Evolutionary conservation across 768 basidiomycete genomes (phyloP), one percentile per base, ranked within the genome.

Genomic region (Lactifluus subvellereus): DNA sequence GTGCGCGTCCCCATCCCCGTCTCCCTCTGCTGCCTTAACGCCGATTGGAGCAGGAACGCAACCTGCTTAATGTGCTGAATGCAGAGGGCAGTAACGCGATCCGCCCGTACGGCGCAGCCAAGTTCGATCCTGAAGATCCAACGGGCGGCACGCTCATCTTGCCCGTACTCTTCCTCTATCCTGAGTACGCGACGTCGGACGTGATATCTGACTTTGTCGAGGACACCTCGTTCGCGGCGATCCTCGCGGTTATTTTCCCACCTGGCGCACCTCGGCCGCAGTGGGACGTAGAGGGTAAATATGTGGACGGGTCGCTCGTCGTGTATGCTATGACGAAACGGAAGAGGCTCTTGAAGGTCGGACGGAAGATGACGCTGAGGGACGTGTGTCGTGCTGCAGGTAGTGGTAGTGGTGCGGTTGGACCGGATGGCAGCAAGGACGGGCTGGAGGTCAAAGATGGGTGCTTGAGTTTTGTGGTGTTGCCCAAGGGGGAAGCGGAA

Each of bases 141-240:
- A 76, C 84, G 60, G 67, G 79, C 67, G 71, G 73, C 64, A 85
- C 84, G 0, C 80, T 96, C 13, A 74, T 96, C 65, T 72, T 97
- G 71, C 96, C 97, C 2, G 87, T 89, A 45, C 91, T 97, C 78
- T 89, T 98, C 75, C 80, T 98, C 64, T 98, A 98, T 74, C 97
- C 97, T 6, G 87, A 93, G 72, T 80, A 94, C 67, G 84, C 87
- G 10, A 92, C 84, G 6, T 93, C 95, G 33, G 97, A 99, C 74
- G 80, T 95, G 62, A 89, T 98, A 66, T 79, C 88, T 14, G 81
- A 87, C 54, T 98, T 96, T 74, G 79, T 85, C 66, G 95, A 98
- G 73, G 83, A 88, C 66, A 87, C 91, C 2, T 82, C 91, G 2
- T 94, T 98, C 73, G 78, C 80, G 7, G 85, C 84, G 45, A 90